Conservation (phyloP, 2,329 filamentous ascomycete genomes). For the Colletotrichum limetticola region DNA sequence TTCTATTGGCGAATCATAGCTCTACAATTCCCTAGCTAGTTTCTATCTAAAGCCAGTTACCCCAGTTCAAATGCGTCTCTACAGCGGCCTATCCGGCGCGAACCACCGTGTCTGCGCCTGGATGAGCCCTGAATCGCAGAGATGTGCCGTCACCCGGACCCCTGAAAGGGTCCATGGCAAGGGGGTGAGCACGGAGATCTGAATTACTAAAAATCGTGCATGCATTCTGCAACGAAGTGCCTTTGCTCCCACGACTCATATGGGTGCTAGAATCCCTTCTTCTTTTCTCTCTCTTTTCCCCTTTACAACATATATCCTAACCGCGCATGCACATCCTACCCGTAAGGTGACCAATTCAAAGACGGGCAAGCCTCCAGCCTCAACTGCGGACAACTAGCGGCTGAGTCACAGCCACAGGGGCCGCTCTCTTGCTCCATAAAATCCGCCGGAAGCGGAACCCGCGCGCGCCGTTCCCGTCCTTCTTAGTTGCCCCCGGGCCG, state of each 20-base stretch:
- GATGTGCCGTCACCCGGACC: background rate
- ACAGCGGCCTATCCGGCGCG: background rate
- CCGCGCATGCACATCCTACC: too few species aligned
- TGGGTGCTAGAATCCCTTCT: background rate
- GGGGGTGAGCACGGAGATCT: background rate
- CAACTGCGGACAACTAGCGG: background rate
- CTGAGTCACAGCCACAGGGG: background rate
- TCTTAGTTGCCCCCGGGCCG: constrained; percentile 21
- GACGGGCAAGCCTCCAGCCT: background rate
- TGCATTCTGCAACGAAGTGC: background rate
- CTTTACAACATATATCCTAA: background rate
- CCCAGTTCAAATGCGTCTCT: background rate
- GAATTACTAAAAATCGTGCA: constrained; percentile 1
- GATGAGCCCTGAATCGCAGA: background rate
- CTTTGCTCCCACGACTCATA: background rate
- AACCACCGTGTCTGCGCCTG: background rate
- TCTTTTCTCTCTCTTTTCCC: background rate
- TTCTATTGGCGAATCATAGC: background rate
- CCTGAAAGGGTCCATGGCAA: background rate
- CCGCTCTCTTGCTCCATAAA: background rate
- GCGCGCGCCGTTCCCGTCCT: constrained; percentile 22
- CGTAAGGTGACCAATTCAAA: too few species aligned
- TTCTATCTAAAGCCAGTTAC: background rate
- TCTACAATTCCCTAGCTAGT: background rate
- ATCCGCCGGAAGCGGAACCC: constrained; percentile 7